Evolutionary conservation across 208 protist species (phyloP).

Genomic region (Vickermania ingenoplastis): DNA sequence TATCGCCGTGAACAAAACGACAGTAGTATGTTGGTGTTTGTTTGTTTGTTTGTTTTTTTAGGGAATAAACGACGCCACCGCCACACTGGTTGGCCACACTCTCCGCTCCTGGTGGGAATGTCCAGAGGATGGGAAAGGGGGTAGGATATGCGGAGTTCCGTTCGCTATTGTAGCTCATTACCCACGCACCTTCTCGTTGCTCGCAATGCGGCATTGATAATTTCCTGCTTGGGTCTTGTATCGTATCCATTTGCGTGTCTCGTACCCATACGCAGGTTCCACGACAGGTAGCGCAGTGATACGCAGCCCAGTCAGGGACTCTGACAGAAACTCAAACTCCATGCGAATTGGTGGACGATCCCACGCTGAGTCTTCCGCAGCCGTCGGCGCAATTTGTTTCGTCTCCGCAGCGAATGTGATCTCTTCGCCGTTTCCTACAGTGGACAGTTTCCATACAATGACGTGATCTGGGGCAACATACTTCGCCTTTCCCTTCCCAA

Average conservation of each 20-base stretch:
- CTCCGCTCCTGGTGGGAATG: no score
- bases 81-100: no score
- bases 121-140: no score
- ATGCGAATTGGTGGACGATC: constrained; percentile 93
- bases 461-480: constrained; percentile 84
- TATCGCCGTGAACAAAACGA: no score
- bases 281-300: constrained; percentile 92
- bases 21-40: no score
- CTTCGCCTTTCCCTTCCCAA: constrained; percentile 79
- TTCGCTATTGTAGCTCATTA: no score
- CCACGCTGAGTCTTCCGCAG: constrained; percentile 71
- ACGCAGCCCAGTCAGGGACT: constrained; percentile 94
- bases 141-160: no score
- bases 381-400: constrained; percentile 76
- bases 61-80: no score
- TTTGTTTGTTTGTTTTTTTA: no score
- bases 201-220: constrained; percentile 94
- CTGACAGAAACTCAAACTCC: constrained; percentile 91
- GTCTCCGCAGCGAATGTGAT: constrained; percentile 87
- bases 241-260: constrained; percentile 96
- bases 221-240: constrained; percentile 96
- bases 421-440: constrained; percentile 72
- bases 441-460: constrained; percentile 89
- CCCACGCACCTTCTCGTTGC: not conserved
- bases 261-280: constrained; percentile 72